Conservation (phyloP, 305 asterid species). For the Fraxinus xanthoxyloides region DNA sequence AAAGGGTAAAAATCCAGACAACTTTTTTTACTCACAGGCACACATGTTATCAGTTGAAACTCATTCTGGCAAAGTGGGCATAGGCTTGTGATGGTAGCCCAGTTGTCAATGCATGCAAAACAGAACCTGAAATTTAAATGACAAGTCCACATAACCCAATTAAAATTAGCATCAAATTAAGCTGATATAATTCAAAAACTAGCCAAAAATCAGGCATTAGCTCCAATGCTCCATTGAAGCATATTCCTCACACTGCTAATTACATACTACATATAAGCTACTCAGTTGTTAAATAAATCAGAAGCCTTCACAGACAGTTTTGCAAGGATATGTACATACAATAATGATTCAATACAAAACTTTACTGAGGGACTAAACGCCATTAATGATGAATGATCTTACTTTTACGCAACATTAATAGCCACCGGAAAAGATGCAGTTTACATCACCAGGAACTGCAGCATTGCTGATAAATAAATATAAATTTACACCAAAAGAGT, state of each 20-base stretch:
- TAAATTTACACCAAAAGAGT: neutral
- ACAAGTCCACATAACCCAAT: constrained; percentile 15
- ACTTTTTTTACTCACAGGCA: constrained; percentile 79
- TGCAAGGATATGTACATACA: constrained; percentile 3
- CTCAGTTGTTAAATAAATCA: constrained; percentile 2
- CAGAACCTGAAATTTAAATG: constrained; percentile 82
- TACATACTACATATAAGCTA: neutral
- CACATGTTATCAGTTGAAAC: constrained; percentile 96
- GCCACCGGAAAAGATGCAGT: neutral
- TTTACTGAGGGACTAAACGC: neutral
- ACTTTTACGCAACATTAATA: neutral
- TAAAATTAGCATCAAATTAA: constrained; percentile 22
- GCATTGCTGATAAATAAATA: neutral
- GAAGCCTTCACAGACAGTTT: constrained; percentile 6
- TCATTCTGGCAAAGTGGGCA: constrained; percentile 99
- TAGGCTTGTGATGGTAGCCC: constrained; percentile 96
- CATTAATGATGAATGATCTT: neutral
- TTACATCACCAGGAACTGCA: neutral
- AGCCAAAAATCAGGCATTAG: neutral
- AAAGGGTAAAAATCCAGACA: constrained; percentile 5
- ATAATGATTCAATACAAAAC: neutral
- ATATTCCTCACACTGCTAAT: neutral
- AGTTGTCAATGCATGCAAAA: constrained; percentile 98
- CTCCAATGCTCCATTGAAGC: neutral
- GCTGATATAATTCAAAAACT: constrained; percentile 10